A percentile compares a stretch with the other conserved stretches of the same genome.
Evolutionary conservation across 2,329 filamentous ascomycete genomes (phyloP).

Genomic region (Calonectria honghensis): DNA sequence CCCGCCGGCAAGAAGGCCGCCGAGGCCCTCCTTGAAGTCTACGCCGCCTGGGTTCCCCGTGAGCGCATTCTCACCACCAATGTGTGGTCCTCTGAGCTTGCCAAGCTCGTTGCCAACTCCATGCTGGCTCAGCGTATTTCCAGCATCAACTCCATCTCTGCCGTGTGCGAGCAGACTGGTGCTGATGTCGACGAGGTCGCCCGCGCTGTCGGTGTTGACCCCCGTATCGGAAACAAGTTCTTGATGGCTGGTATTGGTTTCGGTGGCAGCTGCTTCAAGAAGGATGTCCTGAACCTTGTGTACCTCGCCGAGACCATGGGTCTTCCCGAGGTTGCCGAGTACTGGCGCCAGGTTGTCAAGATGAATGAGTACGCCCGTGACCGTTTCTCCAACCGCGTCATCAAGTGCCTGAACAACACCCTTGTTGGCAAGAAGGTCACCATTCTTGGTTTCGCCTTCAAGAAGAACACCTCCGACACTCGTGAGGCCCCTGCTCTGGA

Average conservation of each 20-base stretch:
- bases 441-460: slow-evolving; percentile 85
- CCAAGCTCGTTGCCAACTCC: slow-evolving; percentile 87
- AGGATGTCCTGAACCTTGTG: slow-evolving; percentile 84
- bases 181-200: slow-evolving; percentile 85
- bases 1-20: slow-evolving; percentile 77
- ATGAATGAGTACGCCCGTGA: slow-evolving; percentile 86
- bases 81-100: slow-evolving; percentile 85
- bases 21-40: slow-evolving; percentile 78
- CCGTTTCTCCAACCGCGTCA: slow-evolving; percentile 80
- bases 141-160: slow-evolving; percentile 88
- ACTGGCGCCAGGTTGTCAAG: slow-evolving; percentile 83
- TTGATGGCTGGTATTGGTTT: slow-evolving; percentile 86
- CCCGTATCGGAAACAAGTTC: slow-evolving; percentile 83
- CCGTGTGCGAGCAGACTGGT: slow-evolving; percentile 85
- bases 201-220: slow-evolving; percentile 80
- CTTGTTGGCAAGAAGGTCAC: slow-evolving; percentile 82
- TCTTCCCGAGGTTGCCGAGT: slow-evolving; percentile 82
- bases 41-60: slow-evolving; percentile 81
- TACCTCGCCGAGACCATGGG: slow-evolving; percentile 84
- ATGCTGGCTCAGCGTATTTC: slow-evolving; percentile 88
- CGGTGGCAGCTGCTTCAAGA: slow-evolving; percentile 88
- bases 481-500: slow-evolving; percentile 82
- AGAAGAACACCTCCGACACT: slow-evolving; percentile 86
- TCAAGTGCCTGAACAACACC: slow-evolving; percentile 81
- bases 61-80: slow-evolving; percentile 83